These are phyloP conservation scores for Pseudogymnoascus sp. DNA, from an alignment of 2,329 filamentous ascomycete genomes.

Conservation along the genomic window DNA sequence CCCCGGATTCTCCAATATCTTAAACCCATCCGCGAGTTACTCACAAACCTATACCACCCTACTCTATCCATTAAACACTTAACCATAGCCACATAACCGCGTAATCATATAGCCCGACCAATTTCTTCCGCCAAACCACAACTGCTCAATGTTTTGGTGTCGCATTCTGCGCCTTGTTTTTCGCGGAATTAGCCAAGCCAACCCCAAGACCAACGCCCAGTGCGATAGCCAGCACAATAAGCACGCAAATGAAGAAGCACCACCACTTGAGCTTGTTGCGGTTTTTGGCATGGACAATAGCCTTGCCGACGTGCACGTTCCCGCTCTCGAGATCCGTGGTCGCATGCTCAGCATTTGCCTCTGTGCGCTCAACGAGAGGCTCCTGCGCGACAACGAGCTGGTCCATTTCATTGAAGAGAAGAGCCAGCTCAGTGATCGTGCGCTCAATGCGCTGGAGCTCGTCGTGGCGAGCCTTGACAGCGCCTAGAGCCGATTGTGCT, in stretches of 20 bases:
- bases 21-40: neutral
- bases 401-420: slow-evolving; percentile 66
- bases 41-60: neutral
- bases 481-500: slow-evolving; percentile 63
- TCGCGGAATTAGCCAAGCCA: slow-evolving; percentile 15
- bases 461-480: slow-evolving; percentile 73
- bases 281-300: slow-evolving; percentile 56
- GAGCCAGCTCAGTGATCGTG: slow-evolving; percentile 60
- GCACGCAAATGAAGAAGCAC: slow-evolving; percentile 53
- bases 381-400: slow-evolving; percentile 68
- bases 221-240: slow-evolving; percentile 48
- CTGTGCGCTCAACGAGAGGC: slow-evolving; percentile 49
- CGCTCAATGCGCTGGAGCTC: slow-evolving; percentile 74
- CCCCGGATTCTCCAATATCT: neutral
- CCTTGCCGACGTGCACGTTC: slow-evolving; percentile 60
- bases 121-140: neutral
- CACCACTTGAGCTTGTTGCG: slow-evolving; percentile 76
- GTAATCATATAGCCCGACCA: neutral
- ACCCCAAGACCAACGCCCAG: slow-evolving; percentile 39
- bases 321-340: slow-evolving; percentile 58
- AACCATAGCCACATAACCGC: neutral
- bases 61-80: slow-evolving; percentile 2
- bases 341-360: slow-evolving; percentile 57
- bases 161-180: neutral
- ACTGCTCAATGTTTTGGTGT: neutral